A percentile compares a stretch with the other conserved stretches of the same genome.
Conservation (phyloP, 164 flowering plant genomes). For the Vitis vinifera region ASM3070453v1 NC_081810.1:19934501-19935000, state of each 20-base stretch:
- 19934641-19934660: slow-evolving; percentile 49
- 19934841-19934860: slow-evolving; percentile 85
- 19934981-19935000: slow-evolving; percentile 71
- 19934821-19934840: slow-evolving; percentile 84
- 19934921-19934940: slow-evolving; percentile 57
- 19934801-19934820: slow-evolving; percentile 61
- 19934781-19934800: slow-evolving; percentile 57
- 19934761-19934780: slow-evolving; percentile 76
- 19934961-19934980: slow-evolving; percentile 96
- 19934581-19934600: slow-evolving; percentile 68
- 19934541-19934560: slow-evolving; percentile 68
- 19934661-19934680: slow-evolving; percentile 67
- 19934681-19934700: slow-evolving; percentile 75
- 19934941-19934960: slow-evolving; percentile 73
- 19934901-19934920: slow-evolving; percentile 80
- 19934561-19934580: slow-evolving; percentile 67
- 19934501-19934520: slow-evolving; percentile 59
- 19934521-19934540: slow-evolving; percentile 81
- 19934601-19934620: slow-evolving; percentile 45
- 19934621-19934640: slow-evolving; percentile 58
- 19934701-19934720: slow-evolving; percentile 82
- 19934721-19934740: slow-evolving; percentile 75
- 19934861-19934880: slow-evolving; percentile 75
- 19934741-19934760: slow-evolving; percentile 73
- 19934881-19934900: slow-evolving; percentile 88